Percentiles rank a stretch among this genome's conserved stretches.
Conservation (phyloP, 2,329 filamentous ascomycete genomes). For the Elsinoe arachidis region DNA sequence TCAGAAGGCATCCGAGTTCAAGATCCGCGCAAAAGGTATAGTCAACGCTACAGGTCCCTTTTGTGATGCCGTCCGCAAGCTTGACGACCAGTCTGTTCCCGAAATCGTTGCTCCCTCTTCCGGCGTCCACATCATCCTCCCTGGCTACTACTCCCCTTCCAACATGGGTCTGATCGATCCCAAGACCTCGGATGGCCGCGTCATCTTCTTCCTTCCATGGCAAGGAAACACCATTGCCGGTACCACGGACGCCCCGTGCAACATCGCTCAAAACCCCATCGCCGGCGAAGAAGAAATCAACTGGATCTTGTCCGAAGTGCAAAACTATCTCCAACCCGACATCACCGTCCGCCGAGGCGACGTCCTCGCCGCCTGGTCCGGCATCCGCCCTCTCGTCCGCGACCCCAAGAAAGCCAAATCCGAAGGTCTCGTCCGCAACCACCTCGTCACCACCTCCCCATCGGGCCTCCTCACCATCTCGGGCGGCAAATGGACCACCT, state of each 20-base stretch:
- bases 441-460: slow-evolving; percentile 69
- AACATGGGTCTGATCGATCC: slow-evolving; percentile 87
- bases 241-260: slow-evolving; percentile 71
- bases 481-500: slow-evolving; percentile 88
- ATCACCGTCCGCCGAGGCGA: slow-evolving; percentile 78
- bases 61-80: slow-evolving; percentile 74
- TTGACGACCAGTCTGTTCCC: slow-evolving; percentile 63
- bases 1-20: slow-evolving; percentile 53
- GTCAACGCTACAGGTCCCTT: slow-evolving; percentile 88
- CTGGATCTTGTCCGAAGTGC: slow-evolving; percentile 79
- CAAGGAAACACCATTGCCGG: slow-evolving; percentile 88
- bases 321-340: slow-evolving; percentile 71
- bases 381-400: slow-evolving; percentile 76
- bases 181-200: slow-evolving; percentile 75
- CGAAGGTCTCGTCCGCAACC: slow-evolving; percentile 78
- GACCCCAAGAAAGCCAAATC: slow-evolving; percentile 80
- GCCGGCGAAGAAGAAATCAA: slow-evolving; percentile 77
- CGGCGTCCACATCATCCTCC: slow-evolving; percentile 77
- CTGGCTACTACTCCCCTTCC: slow-evolving; percentile 75
- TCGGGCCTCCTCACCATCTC: slow-evolving; percentile 77
- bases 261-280: slow-evolving; percentile 63
- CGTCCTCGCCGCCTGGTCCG: slow-evolving; percentile 84
- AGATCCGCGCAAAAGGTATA: slow-evolving; percentile 67
- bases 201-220: slow-evolving; percentile 91
- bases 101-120: slow-evolving; percentile 81